Conservation (phyloP, 106 monocot genomes). For the Narthecium ossifragum region DNA sequence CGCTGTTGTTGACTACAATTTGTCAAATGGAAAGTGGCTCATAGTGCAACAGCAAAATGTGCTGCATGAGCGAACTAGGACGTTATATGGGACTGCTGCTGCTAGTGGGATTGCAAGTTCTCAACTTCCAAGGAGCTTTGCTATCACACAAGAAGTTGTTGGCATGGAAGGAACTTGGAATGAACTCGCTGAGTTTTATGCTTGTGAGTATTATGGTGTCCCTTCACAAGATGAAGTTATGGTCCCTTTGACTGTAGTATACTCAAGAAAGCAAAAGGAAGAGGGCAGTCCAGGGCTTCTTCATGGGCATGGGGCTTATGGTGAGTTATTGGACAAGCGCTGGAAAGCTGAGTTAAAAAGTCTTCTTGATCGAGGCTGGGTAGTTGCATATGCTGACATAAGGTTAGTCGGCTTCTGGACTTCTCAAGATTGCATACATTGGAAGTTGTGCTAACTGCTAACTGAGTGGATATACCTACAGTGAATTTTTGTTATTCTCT, state of each 20-base stretch:
- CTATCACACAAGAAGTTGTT: conserved; percentile 18
- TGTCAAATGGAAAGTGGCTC: conserved; percentile 74
- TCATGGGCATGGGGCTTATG: conserved; percentile 97
- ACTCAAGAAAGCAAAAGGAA: conserved; percentile 68
- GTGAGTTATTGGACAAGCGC: conserved; percentile 79
- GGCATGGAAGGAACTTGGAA: conserved; percentile 54
- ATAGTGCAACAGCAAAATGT: conserved; percentile 94
- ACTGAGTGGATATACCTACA: too few species aligned
- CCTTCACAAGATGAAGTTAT: conserved; percentile 55
- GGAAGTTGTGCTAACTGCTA: too few species aligned
- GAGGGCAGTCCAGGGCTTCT: conserved; percentile 75
- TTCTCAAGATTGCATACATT: too few species aligned
- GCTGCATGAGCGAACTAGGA: conserved; percentile 71
- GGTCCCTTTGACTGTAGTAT: conserved; percentile 80
- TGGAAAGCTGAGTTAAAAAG: conserved; percentile 93
- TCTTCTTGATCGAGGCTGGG: conserved; percentile 98
- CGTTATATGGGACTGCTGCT: conserved; percentile 64
- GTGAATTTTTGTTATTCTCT: too few species aligned
- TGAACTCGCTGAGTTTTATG: conserved; percentile 89
- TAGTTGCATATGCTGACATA: conserved; percentile 94
- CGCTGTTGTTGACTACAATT: conserved; percentile 89
- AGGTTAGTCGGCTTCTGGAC: too few species aligned
- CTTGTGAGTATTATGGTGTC: conserved; percentile 82
- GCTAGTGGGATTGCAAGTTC: conserved; percentile 23
- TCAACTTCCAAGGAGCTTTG: conserved; percentile 9